These are phyloP conservation scores for Papilionanthe hybrid DNA, from an alignment of 116 monocot species.

Conservation along the genomic window DNA sequence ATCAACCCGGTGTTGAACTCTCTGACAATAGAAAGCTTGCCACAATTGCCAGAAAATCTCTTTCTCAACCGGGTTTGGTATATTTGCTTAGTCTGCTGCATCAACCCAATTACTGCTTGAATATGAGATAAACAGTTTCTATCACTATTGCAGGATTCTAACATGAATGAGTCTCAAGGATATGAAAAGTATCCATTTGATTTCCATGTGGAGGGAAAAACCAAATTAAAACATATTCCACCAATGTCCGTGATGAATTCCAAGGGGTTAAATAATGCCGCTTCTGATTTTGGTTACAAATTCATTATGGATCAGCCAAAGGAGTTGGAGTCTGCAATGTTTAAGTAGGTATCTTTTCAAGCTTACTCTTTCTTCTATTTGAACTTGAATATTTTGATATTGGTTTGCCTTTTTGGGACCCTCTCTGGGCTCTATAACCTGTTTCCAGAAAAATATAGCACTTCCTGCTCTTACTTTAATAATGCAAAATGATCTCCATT, in stretches of 20 bases:
- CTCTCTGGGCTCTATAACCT: background rate
- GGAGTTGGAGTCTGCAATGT: conserved; percentile 14
- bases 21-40: conserved; percentile 14
- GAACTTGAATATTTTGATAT: background rate
- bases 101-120: background rate
- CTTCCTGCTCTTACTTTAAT: background rate
- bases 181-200: conserved; percentile 39
- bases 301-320: conserved; percentile 18
- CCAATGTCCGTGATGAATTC: conserved; percentile 22
- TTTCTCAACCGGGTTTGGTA: conserved; percentile 25
- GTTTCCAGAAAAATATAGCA: background rate
- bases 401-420: background rate
- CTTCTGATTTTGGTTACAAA: conserved; percentile 16
- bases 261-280: conserved; percentile 25
- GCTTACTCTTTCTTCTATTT: background rate
- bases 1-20: conserved; percentile 22
- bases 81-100: background rate
- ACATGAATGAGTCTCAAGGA: conserved; percentile 25
- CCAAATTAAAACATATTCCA: conserved; percentile 24
- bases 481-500: background rate
- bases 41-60: conserved; percentile 20
- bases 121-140: background rate
- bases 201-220: conserved; percentile 27
- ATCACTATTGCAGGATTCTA: conserved; percentile 37
- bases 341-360: conserved; percentile 10